Conservation (phyloP, 441 rosid species). For the Hura crepitans region DNA sequence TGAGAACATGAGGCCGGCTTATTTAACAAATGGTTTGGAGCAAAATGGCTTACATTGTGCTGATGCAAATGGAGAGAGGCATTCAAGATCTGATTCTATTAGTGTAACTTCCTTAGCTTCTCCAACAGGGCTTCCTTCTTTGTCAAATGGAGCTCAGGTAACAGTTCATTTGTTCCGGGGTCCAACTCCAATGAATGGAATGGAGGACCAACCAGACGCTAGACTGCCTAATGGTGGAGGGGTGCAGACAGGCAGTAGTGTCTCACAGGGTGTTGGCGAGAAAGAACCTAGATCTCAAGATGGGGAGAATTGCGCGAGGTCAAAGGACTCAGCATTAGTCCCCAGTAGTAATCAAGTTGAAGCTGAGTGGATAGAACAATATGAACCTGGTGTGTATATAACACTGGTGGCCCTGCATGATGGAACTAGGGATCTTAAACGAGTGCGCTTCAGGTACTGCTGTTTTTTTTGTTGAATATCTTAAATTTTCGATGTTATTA, state of each 20-base stretch:
- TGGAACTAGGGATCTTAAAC: constrained; percentile 95
- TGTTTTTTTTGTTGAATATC: neutral
- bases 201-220: constrained; percentile 36
- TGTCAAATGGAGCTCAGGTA: constrained; percentile 41
- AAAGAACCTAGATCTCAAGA: constrained; percentile 53
- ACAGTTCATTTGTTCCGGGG: constrained; percentile 40
- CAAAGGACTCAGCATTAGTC: constrained; percentile 47
- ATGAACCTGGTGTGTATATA: constrained; percentile 93
- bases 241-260: constrained; percentile 34
- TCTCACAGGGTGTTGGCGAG: constrained; percentile 47
- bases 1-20: constrained; percentile 45
- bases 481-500: neutral
- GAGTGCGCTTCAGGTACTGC: constrained; percentile 95
- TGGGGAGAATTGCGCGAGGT: constrained; percentile 45
- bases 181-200: constrained; percentile 40
- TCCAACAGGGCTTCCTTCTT: constrained; percentile 34
- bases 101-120: constrained; percentile 46
- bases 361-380: constrained; percentile 95
- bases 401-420: constrained; percentile 78
- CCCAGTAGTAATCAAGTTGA: constrained; percentile 53
- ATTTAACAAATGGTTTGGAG: constrained; percentile 68
- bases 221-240: constrained; percentile 42
- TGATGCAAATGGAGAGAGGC: constrained; percentile 54
- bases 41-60: constrained; percentile 56
- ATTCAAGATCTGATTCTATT: constrained; percentile 61